Conservation (phyloP, 2,329 filamentous ascomycete species). For the Epichloe scottii region DNA sequence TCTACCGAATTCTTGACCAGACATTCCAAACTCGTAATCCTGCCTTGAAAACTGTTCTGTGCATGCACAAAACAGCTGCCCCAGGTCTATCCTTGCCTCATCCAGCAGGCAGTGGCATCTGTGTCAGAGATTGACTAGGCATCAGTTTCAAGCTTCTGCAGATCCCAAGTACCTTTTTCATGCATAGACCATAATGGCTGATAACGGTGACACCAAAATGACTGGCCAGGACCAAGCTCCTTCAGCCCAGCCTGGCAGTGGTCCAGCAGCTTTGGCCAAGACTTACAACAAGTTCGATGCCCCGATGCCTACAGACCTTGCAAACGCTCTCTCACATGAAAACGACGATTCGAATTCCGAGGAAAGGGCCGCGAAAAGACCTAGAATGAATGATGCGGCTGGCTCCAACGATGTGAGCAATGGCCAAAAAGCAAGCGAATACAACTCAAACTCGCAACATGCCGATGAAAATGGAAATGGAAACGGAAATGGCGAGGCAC, state of each 20-base stretch:
- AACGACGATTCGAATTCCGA: slow-evolving; percentile 4
- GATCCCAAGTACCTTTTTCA: neutral
- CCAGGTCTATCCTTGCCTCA: neutral
- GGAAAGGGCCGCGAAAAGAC: slow-evolving; percentile 44
- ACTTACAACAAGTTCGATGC: neutral
- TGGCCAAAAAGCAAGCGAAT: slow-evolving; percentile 9
- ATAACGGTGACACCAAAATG: slow-evolving; percentile 14
- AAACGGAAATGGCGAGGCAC: slow-evolving; percentile 3
- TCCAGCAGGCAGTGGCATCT: neutral
- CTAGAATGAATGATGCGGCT: slow-evolving; percentile 34
- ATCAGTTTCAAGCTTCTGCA: neutral
- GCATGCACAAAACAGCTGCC: neutral
- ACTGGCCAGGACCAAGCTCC: slow-evolving; percentile 8
- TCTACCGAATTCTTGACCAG: neutral
- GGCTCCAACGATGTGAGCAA: slow-evolving; percentile 6
- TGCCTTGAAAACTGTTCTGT: neutral
- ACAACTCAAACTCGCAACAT: neutral
- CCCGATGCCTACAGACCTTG: slow-evolving; percentile 6
- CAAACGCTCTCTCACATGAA: neutral
- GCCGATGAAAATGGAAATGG: slow-evolving; percentile 4
- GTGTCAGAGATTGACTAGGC: neutral
- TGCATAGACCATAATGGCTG: slow-evolving; percentile 14
- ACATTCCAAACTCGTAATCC: neutral
- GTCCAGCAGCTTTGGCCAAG: neutral
- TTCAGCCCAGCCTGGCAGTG: slow-evolving; percentile 5